Conservation (phyloP, 2,329 filamentous ascomycete genomes). For the Stenocarpella maydis region DNA sequence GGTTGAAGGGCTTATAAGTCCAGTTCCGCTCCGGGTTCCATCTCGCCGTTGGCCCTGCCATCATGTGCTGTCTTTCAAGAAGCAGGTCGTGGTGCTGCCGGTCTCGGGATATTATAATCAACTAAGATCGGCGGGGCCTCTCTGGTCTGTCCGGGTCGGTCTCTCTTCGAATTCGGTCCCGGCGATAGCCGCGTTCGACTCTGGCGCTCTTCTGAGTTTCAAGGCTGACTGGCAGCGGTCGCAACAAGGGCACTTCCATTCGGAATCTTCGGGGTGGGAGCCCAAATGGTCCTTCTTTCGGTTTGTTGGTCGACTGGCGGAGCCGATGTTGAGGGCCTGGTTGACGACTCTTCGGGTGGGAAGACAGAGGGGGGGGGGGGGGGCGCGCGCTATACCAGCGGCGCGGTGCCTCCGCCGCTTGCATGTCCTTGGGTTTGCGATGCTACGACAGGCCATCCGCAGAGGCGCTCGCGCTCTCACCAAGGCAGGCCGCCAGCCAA, state of each 20-base stretch:
- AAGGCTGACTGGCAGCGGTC: conserved; percentile 34
- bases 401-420: no score
- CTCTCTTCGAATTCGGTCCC: neutral
- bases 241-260: conserved; percentile 31
- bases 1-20: conserved; percentile 65
- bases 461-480: conserved; percentile 11
- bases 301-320: neutral
- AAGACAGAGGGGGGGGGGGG: no score
- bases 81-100: neutral
- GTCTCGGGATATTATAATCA: no score
- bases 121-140: neutral
- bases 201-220: conserved; percentile 18
- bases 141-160: neutral
- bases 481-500: conserved; percentile 26
- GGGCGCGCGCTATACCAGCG: no score
- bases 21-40: conserved; percentile 42
- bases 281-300: neutral
- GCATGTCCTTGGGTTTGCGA: conserved; percentile 5
- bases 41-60: conserved; percentile 15
- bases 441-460: conserved; percentile 16
- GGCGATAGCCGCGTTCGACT: neutral
- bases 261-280: conserved; percentile 2
- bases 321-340: neutral
- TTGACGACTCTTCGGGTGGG: no score
- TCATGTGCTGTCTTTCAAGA: conserved; percentile 24